Evolutionary conservation across 257 asterid genomes (phyloP).

Genomic region (Solanum tarapatanum): DNA sequence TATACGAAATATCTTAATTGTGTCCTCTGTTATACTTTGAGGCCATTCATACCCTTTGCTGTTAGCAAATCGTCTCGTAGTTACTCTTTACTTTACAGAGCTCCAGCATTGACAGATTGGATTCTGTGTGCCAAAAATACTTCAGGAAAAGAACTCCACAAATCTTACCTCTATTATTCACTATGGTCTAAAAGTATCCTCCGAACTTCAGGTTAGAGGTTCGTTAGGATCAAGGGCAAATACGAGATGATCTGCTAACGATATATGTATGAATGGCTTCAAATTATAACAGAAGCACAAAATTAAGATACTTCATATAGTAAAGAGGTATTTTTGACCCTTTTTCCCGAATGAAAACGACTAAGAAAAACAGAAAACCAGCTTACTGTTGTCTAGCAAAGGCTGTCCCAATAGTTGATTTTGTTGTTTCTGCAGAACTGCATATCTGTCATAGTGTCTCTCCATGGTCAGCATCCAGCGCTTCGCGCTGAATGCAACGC

Average conservation of each 20-base stretch:
- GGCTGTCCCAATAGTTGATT: not conserved
- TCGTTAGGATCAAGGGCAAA: not conserved
- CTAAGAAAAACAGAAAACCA: not conserved
- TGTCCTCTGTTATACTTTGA: not conserved
- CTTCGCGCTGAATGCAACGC: conserved; percentile 25
- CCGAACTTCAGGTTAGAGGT: not conserved
- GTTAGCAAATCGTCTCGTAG: not conserved
- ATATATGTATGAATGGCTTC: not conserved
- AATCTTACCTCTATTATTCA: not conserved
- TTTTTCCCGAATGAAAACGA: not conserved
- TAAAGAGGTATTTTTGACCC: not conserved
- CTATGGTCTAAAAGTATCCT: not conserved
- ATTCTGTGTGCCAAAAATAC: not conserved
- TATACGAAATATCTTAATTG: not conserved
- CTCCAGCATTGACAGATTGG: not conserved
- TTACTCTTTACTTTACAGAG: not conserved
- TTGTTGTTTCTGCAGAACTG: conserved; percentile 10
- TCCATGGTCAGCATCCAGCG: conserved; percentile 48
- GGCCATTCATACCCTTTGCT: not conserved
- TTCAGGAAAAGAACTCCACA: not conserved
- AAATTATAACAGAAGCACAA: not conserved
- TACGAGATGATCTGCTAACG: not conserved
- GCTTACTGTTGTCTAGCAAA: conserved; percentile 10
- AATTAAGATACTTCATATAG: not conserved
- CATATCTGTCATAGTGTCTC: conserved; percentile 21